These are phyloP conservation scores for Echinochloa phyllopogon DNA, from an alignment of 176 grass and related monocot species.

Conservation along the genomic window DNA sequence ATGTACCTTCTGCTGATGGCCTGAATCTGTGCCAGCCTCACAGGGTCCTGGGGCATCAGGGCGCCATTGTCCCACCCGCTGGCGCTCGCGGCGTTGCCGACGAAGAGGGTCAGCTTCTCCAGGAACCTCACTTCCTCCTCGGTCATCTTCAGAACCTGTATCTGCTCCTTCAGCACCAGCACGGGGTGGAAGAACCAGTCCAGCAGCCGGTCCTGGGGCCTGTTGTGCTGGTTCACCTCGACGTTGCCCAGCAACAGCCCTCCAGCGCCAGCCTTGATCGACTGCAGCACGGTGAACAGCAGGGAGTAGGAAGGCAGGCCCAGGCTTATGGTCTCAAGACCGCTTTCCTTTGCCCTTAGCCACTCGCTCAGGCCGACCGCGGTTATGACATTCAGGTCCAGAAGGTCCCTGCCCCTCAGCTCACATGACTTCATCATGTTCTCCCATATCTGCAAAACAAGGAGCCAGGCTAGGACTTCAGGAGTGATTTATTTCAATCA, in stretches of 20 bases:
- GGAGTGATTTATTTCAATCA: neutral
- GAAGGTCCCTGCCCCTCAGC: constrained; percentile 62
- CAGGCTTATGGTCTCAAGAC: constrained; percentile 64
- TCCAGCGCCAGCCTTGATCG: constrained; percentile 60
- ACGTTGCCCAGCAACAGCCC: constrained; percentile 65
- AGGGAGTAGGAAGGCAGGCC: constrained; percentile 72
- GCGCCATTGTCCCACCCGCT: constrained; percentile 55
- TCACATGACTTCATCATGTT: constrained; percentile 74
- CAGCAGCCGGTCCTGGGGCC: constrained; percentile 72
- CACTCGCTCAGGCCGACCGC: constrained; percentile 57
- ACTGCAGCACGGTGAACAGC: constrained; percentile 56
- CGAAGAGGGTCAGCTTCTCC: constrained; percentile 62
- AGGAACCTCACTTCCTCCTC: constrained; percentile 75
- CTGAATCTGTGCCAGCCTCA: constrained; percentile 79
- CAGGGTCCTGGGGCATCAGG: constrained; percentile 52
- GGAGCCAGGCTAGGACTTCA: constrained; percentile 23
- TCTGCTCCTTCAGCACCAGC: constrained; percentile 82
- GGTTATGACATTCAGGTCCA: constrained; percentile 75
- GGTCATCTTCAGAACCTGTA: constrained; percentile 63
- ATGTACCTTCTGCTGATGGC: constrained; percentile 86
- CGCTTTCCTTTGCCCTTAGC: constrained; percentile 63
- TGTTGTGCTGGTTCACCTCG: constrained; percentile 68
- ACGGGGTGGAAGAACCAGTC: constrained; percentile 95
- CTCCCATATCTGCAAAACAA: constrained; percentile 66
- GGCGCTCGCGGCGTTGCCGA: constrained; percentile 41